Percentiles rank a stretch among this genome's conserved stretches.
Evolutionary conservation across 257 asterid species (phyloP).

Genomic region (Dorcoceras hygrometricum): DNA sequence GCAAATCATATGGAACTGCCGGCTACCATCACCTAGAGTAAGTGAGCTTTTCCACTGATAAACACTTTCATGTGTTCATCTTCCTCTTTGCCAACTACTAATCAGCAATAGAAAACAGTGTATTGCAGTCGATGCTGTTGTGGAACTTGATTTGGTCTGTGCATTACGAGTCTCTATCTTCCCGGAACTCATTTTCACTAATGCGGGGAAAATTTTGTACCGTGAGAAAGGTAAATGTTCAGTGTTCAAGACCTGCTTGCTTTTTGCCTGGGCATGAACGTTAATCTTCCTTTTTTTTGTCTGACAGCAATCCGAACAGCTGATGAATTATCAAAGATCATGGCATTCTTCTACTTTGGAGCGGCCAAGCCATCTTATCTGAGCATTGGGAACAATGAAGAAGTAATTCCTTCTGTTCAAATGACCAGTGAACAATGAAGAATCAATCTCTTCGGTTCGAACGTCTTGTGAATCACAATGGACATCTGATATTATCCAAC

Average conservation of each 20-base stretch:
- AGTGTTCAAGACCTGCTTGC: neutral
- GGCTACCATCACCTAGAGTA: constrained; percentile 92
- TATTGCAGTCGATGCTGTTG: constrained; percentile 80
- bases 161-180: constrained; percentile 66
- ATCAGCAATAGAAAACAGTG: constrained; percentile 47
- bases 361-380: constrained; percentile 88
- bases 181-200: constrained; percentile 88
- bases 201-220: constrained; percentile 74
- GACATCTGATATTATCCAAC: neutral
- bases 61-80: constrained; percentile 3
- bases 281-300: constrained; percentile 14
- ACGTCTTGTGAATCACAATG: neutral
- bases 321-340: constrained; percentile 83
- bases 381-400: constrained; percentile 39
- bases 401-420: constrained; percentile 52
- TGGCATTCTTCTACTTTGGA: constrained; percentile 88
- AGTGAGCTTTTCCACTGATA: constrained; percentile 27
- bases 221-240: constrained; percentile 73
- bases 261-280: constrained; percentile 10
- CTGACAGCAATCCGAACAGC: constrained; percentile 70
- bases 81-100: constrained; percentile 25
- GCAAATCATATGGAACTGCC: constrained; percentile 86
- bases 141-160: constrained; percentile 66
- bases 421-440: neutral
- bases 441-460: neutral